phyloP scores from a whole-genome alignment of 768 basidiomycete species.

The Tulasnella sp. region DNA sequence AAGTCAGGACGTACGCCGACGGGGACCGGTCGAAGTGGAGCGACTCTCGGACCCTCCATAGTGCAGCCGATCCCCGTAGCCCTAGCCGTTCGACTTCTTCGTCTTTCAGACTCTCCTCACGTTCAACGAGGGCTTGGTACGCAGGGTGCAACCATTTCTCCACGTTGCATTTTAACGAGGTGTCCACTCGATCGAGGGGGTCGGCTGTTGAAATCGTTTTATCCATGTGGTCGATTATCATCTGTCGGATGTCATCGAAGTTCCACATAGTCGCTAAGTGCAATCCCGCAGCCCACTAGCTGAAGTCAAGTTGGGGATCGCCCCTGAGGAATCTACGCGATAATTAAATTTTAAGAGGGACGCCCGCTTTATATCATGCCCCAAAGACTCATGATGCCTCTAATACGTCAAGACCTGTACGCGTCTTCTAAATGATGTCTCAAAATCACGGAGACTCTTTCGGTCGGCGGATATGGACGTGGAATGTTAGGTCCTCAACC shows the following conservation, averaged over 20 bases:
- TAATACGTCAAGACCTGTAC: background rate
- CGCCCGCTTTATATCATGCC: too few species aligned
- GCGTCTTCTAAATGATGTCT: background rate
- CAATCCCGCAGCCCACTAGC: background rate
- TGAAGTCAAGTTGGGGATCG: background rate
- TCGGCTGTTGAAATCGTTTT: background rate
- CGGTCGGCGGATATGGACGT: background rate
- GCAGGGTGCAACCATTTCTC: constrained; percentile 20
- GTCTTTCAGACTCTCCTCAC: background rate
- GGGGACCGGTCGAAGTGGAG: background rate
- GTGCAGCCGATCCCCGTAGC: background rate
- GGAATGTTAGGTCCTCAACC: constrained; percentile 7
- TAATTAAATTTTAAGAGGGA: too few species aligned
- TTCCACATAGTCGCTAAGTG: constrained; percentile 22
- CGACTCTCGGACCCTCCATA: background rate
- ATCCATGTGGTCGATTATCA: background rate
- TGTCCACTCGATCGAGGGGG: background rate
- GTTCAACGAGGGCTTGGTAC: background rate
- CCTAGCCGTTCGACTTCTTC: background rate
- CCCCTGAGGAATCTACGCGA: background rate
- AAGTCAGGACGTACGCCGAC: background rate
- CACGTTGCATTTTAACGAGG: constrained; percentile 11
- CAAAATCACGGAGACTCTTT: background rate
- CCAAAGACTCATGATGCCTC: background rate
- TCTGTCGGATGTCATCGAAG: constrained; percentile 15